Evolutionary conservation across 257 asterid genomes (phyloP).

Genomic region (Solanum sitiens): DNA sequence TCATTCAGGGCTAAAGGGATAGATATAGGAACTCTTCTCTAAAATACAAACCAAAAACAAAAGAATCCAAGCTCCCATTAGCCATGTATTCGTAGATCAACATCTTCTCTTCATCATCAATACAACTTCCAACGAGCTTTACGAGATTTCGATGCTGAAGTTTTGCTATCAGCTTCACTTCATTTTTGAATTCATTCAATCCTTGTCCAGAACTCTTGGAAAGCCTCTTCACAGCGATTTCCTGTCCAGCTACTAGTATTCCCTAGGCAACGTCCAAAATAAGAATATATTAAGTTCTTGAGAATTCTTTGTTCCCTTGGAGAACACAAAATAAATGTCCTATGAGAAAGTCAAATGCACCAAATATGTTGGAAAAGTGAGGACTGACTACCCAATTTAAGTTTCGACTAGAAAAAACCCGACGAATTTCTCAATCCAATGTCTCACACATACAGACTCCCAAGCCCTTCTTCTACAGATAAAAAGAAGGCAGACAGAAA

Average conservation of each 20-base stretch:
- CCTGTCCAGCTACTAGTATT: background rate
- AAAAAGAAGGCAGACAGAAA: no score
- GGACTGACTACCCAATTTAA: no score
- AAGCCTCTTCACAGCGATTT: conserved; percentile 4
- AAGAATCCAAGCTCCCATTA: background rate
- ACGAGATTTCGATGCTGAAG: conserved; percentile 6
- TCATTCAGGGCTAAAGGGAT: conserved; percentile 6
- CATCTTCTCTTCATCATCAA: conserved; percentile 4
- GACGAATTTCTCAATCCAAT: no score
- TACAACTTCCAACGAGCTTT: background rate
- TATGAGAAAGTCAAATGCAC: no score
- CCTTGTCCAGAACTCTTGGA: conserved; percentile 6
- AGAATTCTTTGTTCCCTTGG: background rate
- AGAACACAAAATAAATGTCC: no score
- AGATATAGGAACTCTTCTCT: background rate
- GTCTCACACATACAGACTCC: no score
- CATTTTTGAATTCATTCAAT: conserved; percentile 1
- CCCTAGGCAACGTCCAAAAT: background rate
- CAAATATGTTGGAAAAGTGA: no score
- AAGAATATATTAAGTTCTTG: background rate
- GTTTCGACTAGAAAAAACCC: no score
- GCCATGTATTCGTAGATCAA: background rate
- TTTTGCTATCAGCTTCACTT: background rate
- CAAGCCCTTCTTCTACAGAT: no score
- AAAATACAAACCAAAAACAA: conserved; percentile 6